These are phyloP conservation scores for Venturia oleaginea DNA, from an alignment of 2,329 filamentous ascomycete species.

Conservation along the genomic window DNA sequence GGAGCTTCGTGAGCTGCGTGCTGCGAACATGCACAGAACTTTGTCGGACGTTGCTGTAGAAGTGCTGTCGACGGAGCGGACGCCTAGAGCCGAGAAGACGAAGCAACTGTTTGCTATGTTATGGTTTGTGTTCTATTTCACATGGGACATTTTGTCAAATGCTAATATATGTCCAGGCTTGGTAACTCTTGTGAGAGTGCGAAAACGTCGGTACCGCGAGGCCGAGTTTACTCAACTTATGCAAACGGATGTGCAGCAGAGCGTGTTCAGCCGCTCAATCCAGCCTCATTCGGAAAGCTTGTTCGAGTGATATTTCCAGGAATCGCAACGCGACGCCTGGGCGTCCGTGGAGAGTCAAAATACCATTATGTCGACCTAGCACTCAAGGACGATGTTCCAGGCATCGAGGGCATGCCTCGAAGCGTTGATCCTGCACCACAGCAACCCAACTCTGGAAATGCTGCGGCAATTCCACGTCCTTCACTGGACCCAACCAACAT, in stretches of 20 bases:
- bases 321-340: constrained; percentile 82
- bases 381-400: constrained; percentile 34
- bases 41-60: constrained; percentile 66
- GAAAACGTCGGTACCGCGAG: constrained; percentile 80
- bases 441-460: background rate
- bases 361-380: constrained; percentile 72
- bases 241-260: constrained; percentile 87
- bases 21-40: constrained; percentile 56
- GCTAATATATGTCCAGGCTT: constrained; percentile 48
- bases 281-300: constrained; percentile 94
- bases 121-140: constrained; percentile 55
- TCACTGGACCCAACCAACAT: constrained; percentile 41
- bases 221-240: constrained; percentile 91
- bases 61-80: constrained; percentile 69
- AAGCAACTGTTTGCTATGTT: constrained; percentile 85
- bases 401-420: background rate
- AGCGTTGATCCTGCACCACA: background rate
- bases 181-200: constrained; percentile 63
- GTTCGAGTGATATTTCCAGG: constrained; percentile 94
- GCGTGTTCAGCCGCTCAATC: constrained; percentile 88
- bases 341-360: constrained; percentile 93
- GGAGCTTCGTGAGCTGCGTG: constrained; percentile 67
- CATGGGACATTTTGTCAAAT: background rate
- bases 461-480: constrained; percentile 20
- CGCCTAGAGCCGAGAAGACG: constrained; percentile 71